These are phyloP conservation scores for Diplosphaera chodatii DNA, from an alignment of 139 green algal species.

Conservation along the genomic window DNA sequence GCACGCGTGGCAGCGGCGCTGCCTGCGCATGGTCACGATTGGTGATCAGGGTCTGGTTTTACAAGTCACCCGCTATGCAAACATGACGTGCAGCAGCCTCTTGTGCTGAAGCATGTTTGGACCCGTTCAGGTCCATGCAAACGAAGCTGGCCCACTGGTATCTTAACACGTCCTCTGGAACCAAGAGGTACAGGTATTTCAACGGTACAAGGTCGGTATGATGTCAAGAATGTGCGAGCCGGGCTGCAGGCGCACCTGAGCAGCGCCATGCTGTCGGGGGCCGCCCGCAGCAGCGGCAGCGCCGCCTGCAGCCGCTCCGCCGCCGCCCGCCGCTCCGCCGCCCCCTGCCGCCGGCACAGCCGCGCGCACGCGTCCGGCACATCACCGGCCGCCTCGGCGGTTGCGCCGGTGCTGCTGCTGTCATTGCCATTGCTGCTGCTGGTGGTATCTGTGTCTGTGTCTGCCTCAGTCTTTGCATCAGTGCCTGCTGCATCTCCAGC, in stretches of 20 bases:
- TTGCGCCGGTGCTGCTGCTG: constrained; percentile 1
- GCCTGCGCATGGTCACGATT: neutral
- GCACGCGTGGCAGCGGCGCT: constrained; percentile 23
- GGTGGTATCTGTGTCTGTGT: neutral
- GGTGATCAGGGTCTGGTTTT: too few species aligned
- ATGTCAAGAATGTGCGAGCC: too few species aligned
- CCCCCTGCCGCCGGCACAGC: constrained; percentile 1
- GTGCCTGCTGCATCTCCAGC: too few species aligned
- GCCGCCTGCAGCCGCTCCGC: constrained; percentile 12
- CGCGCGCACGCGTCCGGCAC: neutral
- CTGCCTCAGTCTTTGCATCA: neutral
- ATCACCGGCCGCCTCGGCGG: neutral
- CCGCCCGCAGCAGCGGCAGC: constrained; percentile 41
- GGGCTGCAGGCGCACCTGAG: constrained; percentile 5
- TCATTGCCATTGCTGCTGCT: constrained; percentile 2
- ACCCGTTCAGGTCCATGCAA: too few species aligned
- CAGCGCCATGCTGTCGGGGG: constrained; percentile 9
- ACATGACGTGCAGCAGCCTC: too few species aligned
- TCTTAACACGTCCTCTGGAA: too few species aligned
- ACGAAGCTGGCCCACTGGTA: too few species aligned
- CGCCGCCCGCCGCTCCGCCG: neutral
- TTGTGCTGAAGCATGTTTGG: too few species aligned
- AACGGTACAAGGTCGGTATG: too few species aligned
- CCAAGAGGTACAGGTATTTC: too few species aligned
- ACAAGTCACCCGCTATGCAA: too few species aligned